Evolutionary conservation across 1,284 basidiomycete species (phyloP), one percentile per base, ranked within the genome.

Genomic region (Anthracocystis panici-leucophaei): DNA sequence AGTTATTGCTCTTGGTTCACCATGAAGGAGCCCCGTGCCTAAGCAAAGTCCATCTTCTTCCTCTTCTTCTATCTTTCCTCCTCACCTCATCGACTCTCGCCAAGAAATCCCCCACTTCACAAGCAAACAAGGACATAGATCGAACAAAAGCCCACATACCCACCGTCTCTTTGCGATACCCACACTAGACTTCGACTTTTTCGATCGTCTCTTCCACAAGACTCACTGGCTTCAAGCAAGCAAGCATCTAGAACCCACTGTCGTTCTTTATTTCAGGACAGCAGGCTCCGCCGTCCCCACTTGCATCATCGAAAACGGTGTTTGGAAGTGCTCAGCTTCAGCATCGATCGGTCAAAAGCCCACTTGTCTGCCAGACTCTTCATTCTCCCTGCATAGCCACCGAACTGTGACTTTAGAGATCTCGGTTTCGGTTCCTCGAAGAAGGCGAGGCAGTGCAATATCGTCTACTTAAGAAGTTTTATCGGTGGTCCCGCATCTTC

Each of bases 151-250:
- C n/a, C 21, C 44, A 35, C 56, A 65, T 65, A 57, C 63, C 56
- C 63, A 54, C 57, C 40, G 20, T 38, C 20, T 52, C 29, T 50
- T 44, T 5, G 38, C 52, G 56, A 65, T 59, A 65, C 56, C 52
- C 63, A 35, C 29, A 11, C 41, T 29, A 21, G 41, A 55, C 11
- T 45, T 10, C 11, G 33, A 38, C 18, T 0, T 14, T 14, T 29
- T 38, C 49, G 27, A 51, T 38, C 31, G 31, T 50, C n/a, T 21
- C 18, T 29, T 29, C 9, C 5, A 16, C 48, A 41, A 58, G 21
- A 27, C 23, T 18, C 29, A 14, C 59, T 29, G 25, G 16, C 58
- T 35, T 48, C 27, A 18, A 42, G 45, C 35, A 38, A 38, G 35
- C 35, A 38, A 38, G 14, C n/a, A 31, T 11, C 10, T 21, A 38